Evolutionary conservation across 2,329 filamentous ascomycete species (phyloP), one percentile per base, ranked within the genome.

Genomic region (Alternaria postmessia): DNA sequence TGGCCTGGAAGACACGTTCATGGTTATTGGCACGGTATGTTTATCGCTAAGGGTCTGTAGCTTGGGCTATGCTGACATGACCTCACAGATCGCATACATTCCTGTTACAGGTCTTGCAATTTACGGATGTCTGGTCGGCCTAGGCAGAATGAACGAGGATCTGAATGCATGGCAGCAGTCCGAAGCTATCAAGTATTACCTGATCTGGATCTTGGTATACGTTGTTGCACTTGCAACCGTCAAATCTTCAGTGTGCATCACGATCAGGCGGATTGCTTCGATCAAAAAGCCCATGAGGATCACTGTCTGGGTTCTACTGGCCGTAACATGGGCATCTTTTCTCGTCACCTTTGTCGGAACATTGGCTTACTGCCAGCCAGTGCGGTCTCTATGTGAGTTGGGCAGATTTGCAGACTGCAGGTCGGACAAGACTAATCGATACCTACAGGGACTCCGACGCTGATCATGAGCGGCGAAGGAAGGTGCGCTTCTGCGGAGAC

Each of bases 191-290:
- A 69, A 71, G 28, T 69, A 66, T 53, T 71, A 71, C 59, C 65
- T 71, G 43, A 66, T 71, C 34, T 71, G 69, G 69, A 71, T 70
- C 18, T 49, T 71, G 58, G 61, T 58, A 4, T 71, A 71, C 46
- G 69, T 71, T 20, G 52, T 71, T 5, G 64, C 59, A n/a, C 63
- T 71, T 11, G 67, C 67, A 4, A 61, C 59, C 14, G 64, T 71
- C 24, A 71, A 71, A n/a, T 71, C 67, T 0, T 70, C 67, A 1
- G 62, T 71, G 4, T 71, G 66, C 51, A 64, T 71, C 28, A 70
- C 69, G n/a, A 70, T 71, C 6, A 59, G 65, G 55, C 67, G 67
- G 7, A 71, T 71, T 32, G 69, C 67, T 5, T 67, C 67, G 3
- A 69, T 61, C 14, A 67, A 62, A 30, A 63, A 48, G n/a, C 51